Conservation (phyloP, 2,329 filamentous ascomycete genomes). For the Teratosphaeria viscida region DNA sequence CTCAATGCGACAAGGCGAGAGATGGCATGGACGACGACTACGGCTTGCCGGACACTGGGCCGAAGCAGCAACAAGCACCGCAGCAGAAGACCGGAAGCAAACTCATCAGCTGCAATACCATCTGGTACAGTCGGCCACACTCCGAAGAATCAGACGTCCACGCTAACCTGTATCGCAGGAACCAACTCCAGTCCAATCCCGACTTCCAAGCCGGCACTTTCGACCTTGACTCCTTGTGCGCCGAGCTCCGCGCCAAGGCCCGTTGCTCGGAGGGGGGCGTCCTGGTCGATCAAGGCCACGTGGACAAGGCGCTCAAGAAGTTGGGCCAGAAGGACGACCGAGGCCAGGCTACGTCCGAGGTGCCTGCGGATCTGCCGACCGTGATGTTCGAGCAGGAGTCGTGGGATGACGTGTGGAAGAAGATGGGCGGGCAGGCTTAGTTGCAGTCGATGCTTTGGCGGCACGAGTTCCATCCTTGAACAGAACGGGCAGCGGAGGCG, state of each 20-base stretch:
- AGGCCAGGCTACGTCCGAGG: constrained; percentile 13
- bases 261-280: constrained; percentile 87
- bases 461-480: neutral
- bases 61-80: constrained; percentile 1
- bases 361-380: constrained; percentile 1
- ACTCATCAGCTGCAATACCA: constrained; percentile 76
- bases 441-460: neutral
- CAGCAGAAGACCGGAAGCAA: constrained; percentile 31
- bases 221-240: constrained; percentile 85
- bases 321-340: constrained; percentile 25
- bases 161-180: constrained; percentile 52
- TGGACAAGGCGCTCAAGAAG: constrained; percentile 51
- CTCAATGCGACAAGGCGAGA: constrained; percentile 66
- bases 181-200: constrained; percentile 75
- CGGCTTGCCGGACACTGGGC: constrained; percentile 9
- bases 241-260: constrained; percentile 87
- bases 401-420: constrained; percentile 18
- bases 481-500: no score
- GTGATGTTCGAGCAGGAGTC: constrained; percentile 19
- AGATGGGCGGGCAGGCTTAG: constrained; percentile 6
- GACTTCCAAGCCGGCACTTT: constrained; percentile 85
- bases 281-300: constrained; percentile 79
- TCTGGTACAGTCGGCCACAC: constrained; percentile 54
- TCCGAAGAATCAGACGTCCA: neutral
- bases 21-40: constrained; percentile 58